Base-by-base conservation (phyloP, 2,329 filamentous ascomycete genomes). In the Cladosporium phlei region DNA sequence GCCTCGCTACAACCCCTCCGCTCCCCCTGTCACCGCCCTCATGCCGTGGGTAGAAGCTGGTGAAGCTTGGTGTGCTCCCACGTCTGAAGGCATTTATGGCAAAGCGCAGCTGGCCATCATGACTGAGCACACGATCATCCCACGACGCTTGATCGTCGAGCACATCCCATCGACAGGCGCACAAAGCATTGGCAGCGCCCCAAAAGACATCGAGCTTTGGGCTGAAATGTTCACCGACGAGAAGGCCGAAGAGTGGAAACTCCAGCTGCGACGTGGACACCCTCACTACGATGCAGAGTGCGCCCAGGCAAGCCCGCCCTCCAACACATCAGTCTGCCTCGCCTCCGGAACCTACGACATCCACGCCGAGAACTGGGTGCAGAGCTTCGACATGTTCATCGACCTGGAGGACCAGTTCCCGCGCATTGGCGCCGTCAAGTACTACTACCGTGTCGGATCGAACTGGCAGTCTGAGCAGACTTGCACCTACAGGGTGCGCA, bases 11-110 rank as follows among this genome's bases (percentile, higher is more conserved):
- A 24, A 21, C n/a, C 21, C 25, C 38, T 12, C 16, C 32, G 32
- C 24, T 24, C 49, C 54, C 3, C 56, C 48, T 48, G 55, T 48
- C 43, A 65, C 73, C 0, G 88, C 85, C 1, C 72, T 95, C 2
- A 62, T 67, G 2, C 68, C 72, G 3, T 95, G 90, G 88, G 72
- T 82, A 8, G 86, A 95, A 38, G 77, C 84, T 25, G 87, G 86
- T 16, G 86, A 97, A 52, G 94, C 88, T 66, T 97, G 88, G 86
- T 97, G 91, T 64, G 82, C 84, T 4, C 66, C 70, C 8, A 61
- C 64, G 40, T 75, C 71, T 60, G 9, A 35, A 11, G 47, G 52
- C 9, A 72, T 73, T 6, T n/a, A n/a, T n/a, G 73, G 76, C 38
- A 79, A 80, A 28, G 79, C 82, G 2, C 78, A 80, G 44, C 69